Evolutionary conservation across 305 asterid species (phyloP).

Genomic region (Fraxinus baroniana): DNA sequence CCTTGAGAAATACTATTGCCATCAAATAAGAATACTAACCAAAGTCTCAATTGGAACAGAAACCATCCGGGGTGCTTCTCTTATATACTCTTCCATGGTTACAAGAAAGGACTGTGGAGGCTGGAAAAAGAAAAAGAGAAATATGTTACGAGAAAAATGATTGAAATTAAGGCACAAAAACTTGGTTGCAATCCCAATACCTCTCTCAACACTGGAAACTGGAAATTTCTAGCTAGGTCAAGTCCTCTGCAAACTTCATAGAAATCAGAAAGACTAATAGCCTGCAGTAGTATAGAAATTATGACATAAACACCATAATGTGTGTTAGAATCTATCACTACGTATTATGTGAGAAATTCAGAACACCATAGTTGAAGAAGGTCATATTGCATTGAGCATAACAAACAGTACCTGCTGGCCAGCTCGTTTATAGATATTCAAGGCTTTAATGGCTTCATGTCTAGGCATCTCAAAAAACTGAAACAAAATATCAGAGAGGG

Average conservation of each 20-base stretch:
- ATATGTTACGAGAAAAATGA: constrained; percentile 5
- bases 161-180: background rate
- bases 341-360: background rate
- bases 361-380: constrained; percentile 9
- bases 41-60: constrained; percentile 25
- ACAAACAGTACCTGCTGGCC: constrained; percentile 80
- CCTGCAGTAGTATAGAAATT: constrained; percentile 44
- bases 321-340: constrained; percentile 2
- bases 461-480: constrained; percentile 99
- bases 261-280: constrained; percentile 80
- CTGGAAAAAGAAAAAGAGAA: constrained; percentile 22
- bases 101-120: constrained; percentile 67
- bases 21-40: constrained; percentile 13
- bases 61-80: constrained; percentile 65
- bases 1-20: background rate
- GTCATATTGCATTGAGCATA: background rate
- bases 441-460: constrained; percentile 95
- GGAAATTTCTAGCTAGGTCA: constrained; percentile 95
- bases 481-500: constrained; percentile 21
- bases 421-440: constrained; percentile 88
- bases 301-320: constrained; percentile 3
- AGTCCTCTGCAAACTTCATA: constrained; percentile 91
- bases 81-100: constrained; percentile 70
- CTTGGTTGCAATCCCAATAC: constrained; percentile 25
- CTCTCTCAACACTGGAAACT: constrained; percentile 90